A percentile compares a stretch with the other conserved stretches of the same genome.
Evolutionary conservation across 2,329 filamentous ascomycete genomes (phyloP).

Genomic region (Metarhizium anisopliae): DNA sequence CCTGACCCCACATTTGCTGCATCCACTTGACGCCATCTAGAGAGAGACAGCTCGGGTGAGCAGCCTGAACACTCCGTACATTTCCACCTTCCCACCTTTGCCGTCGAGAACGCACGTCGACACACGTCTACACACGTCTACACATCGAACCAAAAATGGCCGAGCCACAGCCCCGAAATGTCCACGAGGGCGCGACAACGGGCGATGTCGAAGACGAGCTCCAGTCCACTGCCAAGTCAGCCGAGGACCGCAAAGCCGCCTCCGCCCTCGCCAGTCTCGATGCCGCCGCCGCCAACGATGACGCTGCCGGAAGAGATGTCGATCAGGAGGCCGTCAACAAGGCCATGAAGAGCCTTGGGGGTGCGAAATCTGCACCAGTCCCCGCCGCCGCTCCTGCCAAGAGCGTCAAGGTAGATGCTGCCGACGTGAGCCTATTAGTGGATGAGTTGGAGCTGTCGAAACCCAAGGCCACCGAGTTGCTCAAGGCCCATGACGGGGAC

Average conservation of each 20-base stretch:
- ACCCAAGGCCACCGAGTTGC: slow-evolving; percentile 62
- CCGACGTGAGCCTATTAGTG: slow-evolving; percentile 62
- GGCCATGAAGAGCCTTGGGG: slow-evolving; percentile 57
- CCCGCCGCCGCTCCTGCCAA: slow-evolving; percentile 32
- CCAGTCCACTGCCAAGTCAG: slow-evolving; percentile 46
- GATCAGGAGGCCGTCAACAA: slow-evolving; percentile 63
- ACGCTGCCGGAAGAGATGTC: slow-evolving; percentile 43
- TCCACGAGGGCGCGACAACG: slow-evolving; percentile 51
- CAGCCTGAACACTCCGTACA: no score
- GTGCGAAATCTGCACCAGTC: slow-evolving; percentile 17
- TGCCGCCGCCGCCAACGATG: slow-evolving; percentile 28
- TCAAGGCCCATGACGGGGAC: slow-evolving; percentile 64
- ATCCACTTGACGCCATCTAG: no score
- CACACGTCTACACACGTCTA: neutral
- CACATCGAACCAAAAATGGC: slow-evolving; percentile 38
- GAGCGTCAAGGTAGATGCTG: slow-evolving; percentile 65
- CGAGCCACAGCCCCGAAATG: slow-evolving; percentile 45
- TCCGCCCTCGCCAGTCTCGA: slow-evolving; percentile 66
- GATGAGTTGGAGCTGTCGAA: slow-evolving; percentile 66
- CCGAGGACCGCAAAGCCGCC: slow-evolving; percentile 70
- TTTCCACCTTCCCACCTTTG: neutral
- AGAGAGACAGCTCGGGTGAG: no score
- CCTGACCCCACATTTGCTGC: no score
- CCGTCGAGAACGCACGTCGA: neutral
- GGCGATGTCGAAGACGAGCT: slow-evolving; percentile 51